A percentile compares a stretch with the other conserved stretches of the same genome.
Evolutionary conservation across 2,329 filamentous ascomycete species (phyloP).

Genomic region (Aspergillus melleus): DNA sequence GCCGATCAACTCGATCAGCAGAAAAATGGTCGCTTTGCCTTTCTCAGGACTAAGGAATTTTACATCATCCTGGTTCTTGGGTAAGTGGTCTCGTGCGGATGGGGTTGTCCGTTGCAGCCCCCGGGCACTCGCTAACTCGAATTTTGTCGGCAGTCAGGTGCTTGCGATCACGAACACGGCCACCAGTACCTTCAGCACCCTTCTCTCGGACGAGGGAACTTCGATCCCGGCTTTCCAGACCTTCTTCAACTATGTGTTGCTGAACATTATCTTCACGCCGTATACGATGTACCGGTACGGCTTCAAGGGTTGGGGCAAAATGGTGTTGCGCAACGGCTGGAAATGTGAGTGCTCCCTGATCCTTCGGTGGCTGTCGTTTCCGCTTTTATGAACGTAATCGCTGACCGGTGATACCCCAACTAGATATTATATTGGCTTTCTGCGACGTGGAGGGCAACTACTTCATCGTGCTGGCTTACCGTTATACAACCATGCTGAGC

Average conservation of each 20-base stretch:
- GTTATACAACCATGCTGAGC: constrained; percentile 86
- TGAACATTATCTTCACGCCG: constrained; percentile 78
- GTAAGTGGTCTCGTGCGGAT: constrained; percentile 39
- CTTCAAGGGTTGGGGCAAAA: constrained; percentile 63
- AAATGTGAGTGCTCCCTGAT: constrained; percentile 57
- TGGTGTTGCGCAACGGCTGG: constrained; percentile 76
- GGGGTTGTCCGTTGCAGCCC: neutral
- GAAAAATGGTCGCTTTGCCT: constrained; percentile 60
- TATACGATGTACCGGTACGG: constrained; percentile 80
- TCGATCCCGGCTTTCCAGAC: constrained; percentile 94
- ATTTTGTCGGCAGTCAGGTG: constrained; percentile 58
- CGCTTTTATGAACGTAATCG: neutral
- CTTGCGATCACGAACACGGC: constrained; percentile 87
- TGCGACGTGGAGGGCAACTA: constrained; percentile 97
- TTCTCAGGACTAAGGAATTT: constrained; percentile 81
- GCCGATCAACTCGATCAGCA: constrained; percentile 41
- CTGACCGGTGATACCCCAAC: neutral
- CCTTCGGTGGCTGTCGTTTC: neutral
- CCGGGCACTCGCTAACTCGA: constrained; percentile 12
- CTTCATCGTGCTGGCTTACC: constrained; percentile 93
- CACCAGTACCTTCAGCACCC: constrained; percentile 84
- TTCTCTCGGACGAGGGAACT: constrained; percentile 67
- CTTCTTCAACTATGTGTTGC: constrained; percentile 88
- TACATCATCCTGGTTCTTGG: constrained; percentile 80
- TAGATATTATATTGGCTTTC: constrained; percentile 82